phyloP scores from a whole-genome alignment of 1,284 basidiomycete species.

The Moesziomyces parantarcticus region DNA sequence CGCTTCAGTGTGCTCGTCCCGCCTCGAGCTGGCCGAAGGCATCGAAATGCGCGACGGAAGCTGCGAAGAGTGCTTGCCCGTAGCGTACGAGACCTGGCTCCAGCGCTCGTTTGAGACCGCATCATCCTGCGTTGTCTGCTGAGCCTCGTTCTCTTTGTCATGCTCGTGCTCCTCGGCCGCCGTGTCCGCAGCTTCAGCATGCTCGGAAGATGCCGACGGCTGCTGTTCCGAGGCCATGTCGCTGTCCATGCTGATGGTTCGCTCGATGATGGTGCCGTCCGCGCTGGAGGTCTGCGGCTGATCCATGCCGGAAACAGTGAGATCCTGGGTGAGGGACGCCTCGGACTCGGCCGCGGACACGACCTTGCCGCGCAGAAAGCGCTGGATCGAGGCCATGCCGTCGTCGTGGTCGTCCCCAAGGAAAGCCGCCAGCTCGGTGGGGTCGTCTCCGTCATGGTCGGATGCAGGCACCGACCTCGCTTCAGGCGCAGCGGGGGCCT shows the following conservation, averaged over 20 bases:
- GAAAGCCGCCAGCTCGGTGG: conserved; percentile 7
- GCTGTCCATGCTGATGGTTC: conserved; percentile 15
- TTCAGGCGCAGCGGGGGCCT: conserved; percentile 1
- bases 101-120: conserved; percentile 13
- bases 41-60: conserved; percentile 13
- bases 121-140: conserved; percentile 2
- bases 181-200: neutral
- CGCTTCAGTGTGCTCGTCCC: conserved; percentile 10
- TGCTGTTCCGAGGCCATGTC: conserved; percentile 5
- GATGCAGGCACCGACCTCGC: neutral
- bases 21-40: conserved; percentile 15
- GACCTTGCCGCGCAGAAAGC: conserved; percentile 36
- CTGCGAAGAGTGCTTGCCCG: conserved; percentile 10
- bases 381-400: conserved; percentile 36
- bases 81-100: conserved; percentile 25
- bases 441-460: conserved; percentile 2
- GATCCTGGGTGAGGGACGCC: conserved; percentile 10
- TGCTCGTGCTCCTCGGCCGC: neutral
- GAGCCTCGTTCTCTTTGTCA: neutral
- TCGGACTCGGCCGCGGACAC: conserved; percentile 21
- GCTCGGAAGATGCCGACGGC: neutral
- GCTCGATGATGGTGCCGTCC: conserved; percentile 32
- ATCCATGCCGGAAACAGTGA: neutral
- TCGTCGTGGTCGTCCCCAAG: conserved; percentile 24
- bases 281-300: conserved; percentile 13